These are phyloP conservation scores for Diddensiella caesifluorescens DNA, from an alignment of 805 yeast species.

Conservation along the genomic window DNA sequence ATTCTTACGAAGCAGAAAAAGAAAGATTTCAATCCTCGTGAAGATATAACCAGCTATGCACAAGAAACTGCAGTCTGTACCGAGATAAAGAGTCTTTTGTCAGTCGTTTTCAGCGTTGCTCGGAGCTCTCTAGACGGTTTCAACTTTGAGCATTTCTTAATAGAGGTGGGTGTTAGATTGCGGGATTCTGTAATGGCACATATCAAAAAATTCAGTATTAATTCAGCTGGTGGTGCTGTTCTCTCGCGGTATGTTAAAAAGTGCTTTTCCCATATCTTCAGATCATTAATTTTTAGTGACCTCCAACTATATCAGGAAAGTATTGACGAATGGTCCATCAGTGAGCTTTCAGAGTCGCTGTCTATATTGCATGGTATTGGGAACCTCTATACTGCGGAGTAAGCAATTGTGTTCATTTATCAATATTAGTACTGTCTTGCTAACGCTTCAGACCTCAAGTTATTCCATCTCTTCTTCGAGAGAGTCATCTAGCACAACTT, in stretches of 20 bases:
- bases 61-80: slow-evolving; percentile 68
- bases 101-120: slow-evolving; percentile 39
- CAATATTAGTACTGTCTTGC: too few species aligned
- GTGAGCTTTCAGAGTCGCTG: slow-evolving; percentile 56
- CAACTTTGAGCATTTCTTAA: slow-evolving; percentile 48
- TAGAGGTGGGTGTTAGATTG: slow-evolving; percentile 53
- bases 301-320: slow-evolving; percentile 67
- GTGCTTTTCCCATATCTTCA: neutral
- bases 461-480: slow-evolving; percentile 69
- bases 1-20: slow-evolving; percentile 63
- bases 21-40: slow-evolving; percentile 56
- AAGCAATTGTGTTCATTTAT: slow-evolving; percentile 7
- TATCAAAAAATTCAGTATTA: slow-evolving; percentile 68
- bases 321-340: slow-evolving; percentile 62
- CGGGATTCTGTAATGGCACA: slow-evolving; percentile 61
- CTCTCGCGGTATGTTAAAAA: slow-evolving; percentile 40
- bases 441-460: slow-evolving; percentile 47
- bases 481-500: slow-evolving; percentile 62
- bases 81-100: slow-evolving; percentile 51
- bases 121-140: slow-evolving; percentile 37
- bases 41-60: slow-evolving; percentile 23
- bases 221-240: slow-evolving; percentile 75
- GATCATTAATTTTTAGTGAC: slow-evolving; percentile 43
- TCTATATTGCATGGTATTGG: slow-evolving; percentile 75
- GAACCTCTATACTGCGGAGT: slow-evolving; percentile 75